Evolutionary conservation across 768 basidiomycete genomes (phyloP).

Genomic region (Kwoniella sp.): DNA sequence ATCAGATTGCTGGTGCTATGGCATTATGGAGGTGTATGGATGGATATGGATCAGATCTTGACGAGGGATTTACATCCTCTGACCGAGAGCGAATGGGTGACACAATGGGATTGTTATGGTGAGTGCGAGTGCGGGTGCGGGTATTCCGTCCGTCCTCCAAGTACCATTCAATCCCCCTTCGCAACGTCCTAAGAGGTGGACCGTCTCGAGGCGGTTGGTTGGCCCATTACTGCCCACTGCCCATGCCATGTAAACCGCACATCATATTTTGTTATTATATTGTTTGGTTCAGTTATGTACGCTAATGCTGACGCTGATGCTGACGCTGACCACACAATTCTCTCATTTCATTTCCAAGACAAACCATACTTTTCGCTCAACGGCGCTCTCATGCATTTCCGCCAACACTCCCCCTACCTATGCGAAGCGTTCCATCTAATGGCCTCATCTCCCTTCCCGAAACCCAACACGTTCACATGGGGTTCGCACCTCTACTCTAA

Average conservation of each 20-base stretch:
- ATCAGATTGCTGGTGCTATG: conserved; percentile 84
- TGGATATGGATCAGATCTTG: conserved; percentile 94
- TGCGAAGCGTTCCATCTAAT: conserved; percentile 96
- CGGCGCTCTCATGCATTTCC: conserved; percentile 93
- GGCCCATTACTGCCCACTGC: too few species aligned
- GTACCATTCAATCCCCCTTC: too few species aligned
- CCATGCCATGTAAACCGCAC: too few species aligned
- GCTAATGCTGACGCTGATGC: conserved; percentile 1
- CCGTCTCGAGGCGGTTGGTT: too few species aligned
- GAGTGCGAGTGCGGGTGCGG: too few species aligned
- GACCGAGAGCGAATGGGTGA: conserved; percentile 92
- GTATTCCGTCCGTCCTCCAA: not conserved
- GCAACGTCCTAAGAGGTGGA: too few species aligned
- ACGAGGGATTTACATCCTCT: conserved; percentile 84
- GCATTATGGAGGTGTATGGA: conserved; percentile 90
- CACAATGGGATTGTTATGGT: conserved; percentile 99
- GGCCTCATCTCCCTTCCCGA: conserved; percentile 70
- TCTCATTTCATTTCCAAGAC: too few species aligned
- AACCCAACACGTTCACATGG: conserved; percentile 85
- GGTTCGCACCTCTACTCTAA: conserved; percentile 87
- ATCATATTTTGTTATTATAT: not conserved
- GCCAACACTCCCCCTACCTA: conserved; percentile 85
- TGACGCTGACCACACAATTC: too few species aligned
- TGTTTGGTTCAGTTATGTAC: not conserved
- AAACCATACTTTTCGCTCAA: conserved; percentile 78